Base-by-base conservation (phyloP, 148 eudicot species). In the Pharnaceum exiguum region DNA sequence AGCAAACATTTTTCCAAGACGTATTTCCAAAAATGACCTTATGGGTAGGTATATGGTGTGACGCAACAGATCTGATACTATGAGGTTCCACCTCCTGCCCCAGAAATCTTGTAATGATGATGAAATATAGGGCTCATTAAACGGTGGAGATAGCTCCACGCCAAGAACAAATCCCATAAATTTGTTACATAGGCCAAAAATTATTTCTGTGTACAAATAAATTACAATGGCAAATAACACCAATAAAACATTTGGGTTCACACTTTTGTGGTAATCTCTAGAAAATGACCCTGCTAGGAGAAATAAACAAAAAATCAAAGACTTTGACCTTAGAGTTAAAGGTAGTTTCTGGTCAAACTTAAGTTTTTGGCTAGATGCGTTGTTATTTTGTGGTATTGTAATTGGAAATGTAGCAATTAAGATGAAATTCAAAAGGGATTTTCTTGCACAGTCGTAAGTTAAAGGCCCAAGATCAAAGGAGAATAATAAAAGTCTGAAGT, bases 41-140 rank as follows among this genome's bases (percentile, higher is more conserved):
- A 77, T 33, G 1, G 87, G 91, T 1, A 32, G 13, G 42, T 79
- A 71, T 2, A 72, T 55, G 2, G 87, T 59, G n/a, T 71, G 62
- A 9, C 91, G 69, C 38, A 82, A 57, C 4, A 77, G 65, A 36
- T 78, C 47, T 1, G 79, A 51, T 5, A 79, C 87, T 82, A 85
- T 75, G 27, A 82, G 77, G 54, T 85, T 85, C 87, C 91, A 85
- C 60, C 91, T 57, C 5, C 75, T 74, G 19, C 85, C 85, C 91
- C 87, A 85, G 44, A 85, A 85, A 56, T 85, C 82, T 18, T 82
- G 91, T 2, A 85, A 68, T 10, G 87, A 82, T 4, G 87, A 74
- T 24, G 82, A 43, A 2, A 79, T 18, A 33, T 82, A 82, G 2
- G 87, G 87, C 46, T 82, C 79, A 18, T 77, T 40, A 54, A 73